Percentiles rank a stretch among this genome's conserved stretches.
Evolutionary conservation across 768 basidiomycete genomes (phyloP).

Genomic region (Mycena venus): DNA sequence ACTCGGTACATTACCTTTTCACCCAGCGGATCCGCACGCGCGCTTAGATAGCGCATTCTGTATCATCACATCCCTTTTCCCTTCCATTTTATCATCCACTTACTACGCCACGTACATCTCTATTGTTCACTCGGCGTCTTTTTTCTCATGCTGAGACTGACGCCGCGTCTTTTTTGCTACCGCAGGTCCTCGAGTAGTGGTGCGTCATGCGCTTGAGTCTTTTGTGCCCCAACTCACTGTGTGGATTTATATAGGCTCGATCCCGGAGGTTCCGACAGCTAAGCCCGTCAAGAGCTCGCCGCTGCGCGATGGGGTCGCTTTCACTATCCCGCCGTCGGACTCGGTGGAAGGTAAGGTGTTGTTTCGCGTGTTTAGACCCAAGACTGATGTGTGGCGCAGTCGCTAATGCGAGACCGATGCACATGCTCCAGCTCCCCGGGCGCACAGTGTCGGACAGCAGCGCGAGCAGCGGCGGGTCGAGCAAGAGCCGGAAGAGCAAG

Average conservation of each 20-base stretch:
- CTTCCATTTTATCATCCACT: neutral
- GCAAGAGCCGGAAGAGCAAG: constrained; percentile 17
- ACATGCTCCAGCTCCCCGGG: constrained; percentile 19
- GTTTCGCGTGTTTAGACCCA: neutral
- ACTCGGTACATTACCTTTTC: constrained; percentile 7
- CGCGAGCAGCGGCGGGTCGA: constrained; percentile 22
- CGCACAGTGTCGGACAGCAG: constrained; percentile 27
- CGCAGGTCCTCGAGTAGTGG: constrained; percentile 28
- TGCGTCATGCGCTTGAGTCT: neutral
- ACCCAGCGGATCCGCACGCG: neutral
- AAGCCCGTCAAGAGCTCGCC: constrained; percentile 6
- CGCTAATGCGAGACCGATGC: neutral
- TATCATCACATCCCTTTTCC: neutral
- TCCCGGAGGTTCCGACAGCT: neutral
- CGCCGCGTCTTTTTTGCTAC: neutral
- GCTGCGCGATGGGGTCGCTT: constrained; percentile 25
- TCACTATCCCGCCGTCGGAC: neutral
- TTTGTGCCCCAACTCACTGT: neutral
- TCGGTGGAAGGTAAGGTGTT: neutral
- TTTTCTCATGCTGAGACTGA: constrained; percentile 21
- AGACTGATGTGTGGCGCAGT: constrained; percentile 1
- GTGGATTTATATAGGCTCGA: neutral
- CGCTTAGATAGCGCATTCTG: constrained; percentile 10
- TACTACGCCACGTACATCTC: neutral
- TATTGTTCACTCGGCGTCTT: neutral